These are phyloP conservation scores for Blastobotrys apis DNA, from an alignment of 1,139 yeast genomes.

Conservation along the genomic window DNA sequence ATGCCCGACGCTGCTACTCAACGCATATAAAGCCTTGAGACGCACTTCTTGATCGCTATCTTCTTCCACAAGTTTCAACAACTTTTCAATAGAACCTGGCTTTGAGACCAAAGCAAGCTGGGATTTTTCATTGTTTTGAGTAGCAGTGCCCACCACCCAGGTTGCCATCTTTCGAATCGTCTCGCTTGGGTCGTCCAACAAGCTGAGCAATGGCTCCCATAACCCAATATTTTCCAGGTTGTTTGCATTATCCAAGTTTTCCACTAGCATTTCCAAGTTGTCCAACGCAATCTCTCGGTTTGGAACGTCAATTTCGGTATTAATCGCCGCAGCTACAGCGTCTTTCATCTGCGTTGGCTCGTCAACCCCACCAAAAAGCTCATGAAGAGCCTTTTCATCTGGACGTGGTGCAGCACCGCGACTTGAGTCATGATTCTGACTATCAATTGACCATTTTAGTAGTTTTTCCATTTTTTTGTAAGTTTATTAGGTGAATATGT, in stretches of 20 bases:
- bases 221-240: conserved; percentile 77
- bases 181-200: conserved; percentile 44
- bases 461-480: conserved; percentile 68
- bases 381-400: conserved; percentile 71
- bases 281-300: conserved; percentile 75
- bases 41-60: conserved; percentile 34
- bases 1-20: conserved; percentile 73
- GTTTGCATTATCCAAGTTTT: conserved; percentile 91
- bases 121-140: conserved; percentile 67
- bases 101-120: conserved; percentile 28
- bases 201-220: conserved; percentile 65
- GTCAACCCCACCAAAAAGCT: conserved; percentile 57
- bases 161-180: conserved; percentile 56
- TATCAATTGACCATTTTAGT: conserved; percentile 81
- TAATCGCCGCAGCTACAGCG: conserved; percentile 61
- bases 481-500: background rate
- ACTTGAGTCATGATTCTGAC: conserved; percentile 26
- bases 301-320: conserved; percentile 56
- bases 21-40: conserved; percentile 71
- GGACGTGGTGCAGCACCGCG: conserved; percentile 27
- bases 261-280: conserved; percentile 90
- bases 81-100: conserved; percentile 24
- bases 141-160: conserved; percentile 84
- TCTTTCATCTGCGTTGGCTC: conserved; percentile 63
- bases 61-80: conserved; percentile 25